Conservation (phyloP, 495 filamentous ascomycete species). For the Aspergillus cristatus region DNA sequence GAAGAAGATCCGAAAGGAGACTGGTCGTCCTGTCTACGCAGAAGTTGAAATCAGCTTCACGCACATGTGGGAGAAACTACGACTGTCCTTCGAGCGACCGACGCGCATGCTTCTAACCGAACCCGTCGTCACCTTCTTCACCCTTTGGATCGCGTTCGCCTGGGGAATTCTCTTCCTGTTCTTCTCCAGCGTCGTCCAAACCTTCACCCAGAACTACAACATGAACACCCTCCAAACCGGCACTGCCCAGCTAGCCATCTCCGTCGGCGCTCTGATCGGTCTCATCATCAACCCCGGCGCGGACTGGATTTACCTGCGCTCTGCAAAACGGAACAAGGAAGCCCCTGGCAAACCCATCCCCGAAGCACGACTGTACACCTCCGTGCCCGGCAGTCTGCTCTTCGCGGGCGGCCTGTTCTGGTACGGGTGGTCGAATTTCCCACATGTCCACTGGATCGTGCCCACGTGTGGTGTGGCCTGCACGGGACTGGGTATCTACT, state of each 20-base stretch:
- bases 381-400: constrained; percentile 31
- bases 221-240: constrained; percentile 26
- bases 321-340: constrained; percentile 18
- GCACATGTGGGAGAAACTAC: constrained; percentile 15
- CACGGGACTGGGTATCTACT: constrained; percentile 32
- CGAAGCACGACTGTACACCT: constrained; percentile 32
- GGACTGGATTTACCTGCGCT: constrained; percentile 28
- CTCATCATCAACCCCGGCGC: constrained; percentile 32
- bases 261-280: constrained; percentile 31
- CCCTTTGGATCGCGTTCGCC: constrained; percentile 43
- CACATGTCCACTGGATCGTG: constrained; percentile 31
- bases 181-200: constrained; percentile 32
- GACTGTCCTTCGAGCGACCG: constrained; percentile 35
- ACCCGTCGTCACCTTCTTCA: constrained; percentile 44
- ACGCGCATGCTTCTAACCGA: constrained; percentile 42
- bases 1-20: constrained; percentile 51
- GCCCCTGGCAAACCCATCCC: constrained; percentile 24
- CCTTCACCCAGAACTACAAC: constrained; percentile 28
- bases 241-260: constrained; percentile 32
- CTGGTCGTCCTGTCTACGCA: constrained; percentile 38
- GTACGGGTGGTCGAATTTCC: constrained; percentile 30
- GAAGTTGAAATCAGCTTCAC: constrained; percentile 20
- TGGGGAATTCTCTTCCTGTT: constrained; percentile 45
- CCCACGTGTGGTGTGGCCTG: constrained; percentile 26
- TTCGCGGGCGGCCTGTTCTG: constrained; percentile 34